These are phyloP conservation scores for Boletus putidus DNA, from an alignment of 1,284 basidiomycete genomes.

Conservation along the genomic window DNA sequence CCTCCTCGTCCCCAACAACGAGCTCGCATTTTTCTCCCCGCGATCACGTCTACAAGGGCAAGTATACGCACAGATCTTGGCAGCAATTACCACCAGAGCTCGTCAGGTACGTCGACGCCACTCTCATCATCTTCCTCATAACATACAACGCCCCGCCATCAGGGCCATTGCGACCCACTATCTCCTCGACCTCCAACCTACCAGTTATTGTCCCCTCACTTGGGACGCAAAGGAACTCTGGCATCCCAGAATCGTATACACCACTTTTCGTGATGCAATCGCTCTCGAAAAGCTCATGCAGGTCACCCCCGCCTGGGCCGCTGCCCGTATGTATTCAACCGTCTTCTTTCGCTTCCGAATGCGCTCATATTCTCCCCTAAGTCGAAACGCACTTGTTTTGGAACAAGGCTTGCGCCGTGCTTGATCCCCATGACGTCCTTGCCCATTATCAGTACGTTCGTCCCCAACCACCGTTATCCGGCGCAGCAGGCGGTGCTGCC, in stretches of 20 bases:
- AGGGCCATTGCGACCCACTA: conserved; percentile 65
- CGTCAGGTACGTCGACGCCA: conserved; percentile 53
- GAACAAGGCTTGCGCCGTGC: conserved; percentile 45
- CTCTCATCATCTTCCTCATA: conserved; percentile 27
- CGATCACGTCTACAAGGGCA: conserved; percentile 59
- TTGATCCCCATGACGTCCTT: conserved; percentile 49
- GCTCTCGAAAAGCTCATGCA: conserved; percentile 65
- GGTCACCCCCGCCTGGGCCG: conserved; percentile 43
- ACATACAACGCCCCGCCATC: conserved; percentile 11
- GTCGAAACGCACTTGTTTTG: conserved; percentile 53
- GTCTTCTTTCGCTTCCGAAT: neutral
- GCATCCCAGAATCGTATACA: conserved; percentile 59
- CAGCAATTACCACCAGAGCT: conserved; percentile 67
- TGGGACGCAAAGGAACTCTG: conserved; percentile 60
- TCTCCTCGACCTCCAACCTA: conserved; percentile 50
- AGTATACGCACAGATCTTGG: conserved; percentile 65
- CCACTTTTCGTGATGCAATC: conserved; percentile 51
- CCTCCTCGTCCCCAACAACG: conserved; percentile 28
- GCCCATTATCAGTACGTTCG: conserved; percentile 38
- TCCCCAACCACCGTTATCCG: conserved; percentile 29
- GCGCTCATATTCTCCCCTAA: conserved; percentile 20
- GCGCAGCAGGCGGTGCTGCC: conserved; percentile 24
- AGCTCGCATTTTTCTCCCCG: conserved; percentile 21
- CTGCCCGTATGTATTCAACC: conserved; percentile 44
- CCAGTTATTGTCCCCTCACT: conserved; percentile 51